Conservation (phyloP, 2,329 filamentous ascomycete species). For the Paraconiothyrium sp. region DNA sequence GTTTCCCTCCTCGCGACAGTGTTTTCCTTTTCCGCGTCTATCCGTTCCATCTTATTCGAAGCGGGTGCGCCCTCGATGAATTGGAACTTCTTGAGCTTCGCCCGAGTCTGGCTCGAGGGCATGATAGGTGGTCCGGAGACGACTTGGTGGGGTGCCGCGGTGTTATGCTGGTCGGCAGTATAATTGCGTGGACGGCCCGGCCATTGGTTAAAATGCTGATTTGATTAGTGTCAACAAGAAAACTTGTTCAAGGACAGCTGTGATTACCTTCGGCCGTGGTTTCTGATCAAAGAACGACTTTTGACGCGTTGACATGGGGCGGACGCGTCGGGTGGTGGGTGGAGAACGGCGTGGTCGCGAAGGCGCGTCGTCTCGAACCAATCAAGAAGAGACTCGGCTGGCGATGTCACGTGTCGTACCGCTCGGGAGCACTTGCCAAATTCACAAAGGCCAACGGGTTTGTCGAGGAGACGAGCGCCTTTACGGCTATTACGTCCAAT, state of each 20-base stretch:
- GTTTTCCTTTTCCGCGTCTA: constrained; percentile 58
- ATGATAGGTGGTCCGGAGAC: constrained; percentile 54
- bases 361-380: constrained; percentile 21
- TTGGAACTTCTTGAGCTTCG: constrained; percentile 65
- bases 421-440: neutral
- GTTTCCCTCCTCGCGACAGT: constrained; percentile 58
- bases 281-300: constrained; percentile 63
- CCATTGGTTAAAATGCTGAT: constrained; percentile 47
- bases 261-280: constrained; percentile 51
- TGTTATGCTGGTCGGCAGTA: constrained; percentile 34
- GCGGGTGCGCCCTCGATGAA: constrained; percentile 54
- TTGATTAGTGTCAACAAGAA: constrained; percentile 21
- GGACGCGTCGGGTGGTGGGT: constrained; percentile 17
- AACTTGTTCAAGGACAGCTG: neutral
- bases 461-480: neutral
- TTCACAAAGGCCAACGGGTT: neutral
- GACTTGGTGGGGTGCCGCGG: constrained; percentile 44
- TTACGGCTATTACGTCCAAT: constrained; percentile 6
- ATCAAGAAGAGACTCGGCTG: constrained; percentile 9
- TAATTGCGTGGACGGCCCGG: constrained; percentile 41
- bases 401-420: constrained; percentile 9
- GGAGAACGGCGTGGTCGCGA: constrained; percentile 10
- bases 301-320: constrained; percentile 57
- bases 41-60: constrained; percentile 28
- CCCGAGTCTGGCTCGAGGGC: constrained; percentile 62